Evolutionary conservation across 257 asterid species (phyloP).

Genomic region (Agastache rugosa): DNA sequence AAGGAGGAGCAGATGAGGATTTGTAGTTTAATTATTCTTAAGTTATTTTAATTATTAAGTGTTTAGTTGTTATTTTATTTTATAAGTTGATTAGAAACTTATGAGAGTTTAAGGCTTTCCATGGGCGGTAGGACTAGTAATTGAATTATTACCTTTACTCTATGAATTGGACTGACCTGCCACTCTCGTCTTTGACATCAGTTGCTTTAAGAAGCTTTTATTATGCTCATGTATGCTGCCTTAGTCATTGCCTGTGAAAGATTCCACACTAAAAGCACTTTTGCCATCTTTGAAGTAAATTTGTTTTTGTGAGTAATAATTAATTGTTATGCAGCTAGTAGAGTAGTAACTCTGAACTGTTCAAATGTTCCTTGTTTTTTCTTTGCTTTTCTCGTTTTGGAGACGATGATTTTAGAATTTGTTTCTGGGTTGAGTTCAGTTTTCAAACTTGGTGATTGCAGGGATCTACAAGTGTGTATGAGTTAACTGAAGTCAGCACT

Average conservation of each 20-base stretch:
- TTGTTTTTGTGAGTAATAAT: neutral
- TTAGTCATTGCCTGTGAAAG: slow-evolving; percentile 15
- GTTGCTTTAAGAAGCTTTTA: neutral
- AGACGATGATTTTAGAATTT: neutral
- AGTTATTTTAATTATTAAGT: too few species aligned
- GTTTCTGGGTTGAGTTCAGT: slow-evolving; percentile 19
- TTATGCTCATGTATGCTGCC: neutral
- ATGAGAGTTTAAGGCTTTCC: too few species aligned
- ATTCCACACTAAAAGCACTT: neutral
- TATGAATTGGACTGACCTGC: too few species aligned
- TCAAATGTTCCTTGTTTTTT: neutral
- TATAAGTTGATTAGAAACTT: too few species aligned
- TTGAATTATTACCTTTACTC: too few species aligned
- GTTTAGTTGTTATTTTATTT: too few species aligned
- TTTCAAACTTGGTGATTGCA: slow-evolving; percentile 40
- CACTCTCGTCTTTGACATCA: neutral
- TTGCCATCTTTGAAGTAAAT: neutral
- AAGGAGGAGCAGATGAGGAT: too few species aligned
- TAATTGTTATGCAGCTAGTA: slow-evolving; percentile 17
- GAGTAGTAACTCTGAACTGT: neutral
- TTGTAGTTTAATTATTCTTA: too few species aligned
- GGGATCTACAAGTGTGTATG: slow-evolving; percentile 72
- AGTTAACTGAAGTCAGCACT: slow-evolving; percentile 81
- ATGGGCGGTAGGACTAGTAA: too few species aligned
- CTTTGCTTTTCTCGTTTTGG: neutral